phyloP scores from a whole-genome alignment of 768 basidiomycete species.

The Tricholoma matsutake region DNA sequence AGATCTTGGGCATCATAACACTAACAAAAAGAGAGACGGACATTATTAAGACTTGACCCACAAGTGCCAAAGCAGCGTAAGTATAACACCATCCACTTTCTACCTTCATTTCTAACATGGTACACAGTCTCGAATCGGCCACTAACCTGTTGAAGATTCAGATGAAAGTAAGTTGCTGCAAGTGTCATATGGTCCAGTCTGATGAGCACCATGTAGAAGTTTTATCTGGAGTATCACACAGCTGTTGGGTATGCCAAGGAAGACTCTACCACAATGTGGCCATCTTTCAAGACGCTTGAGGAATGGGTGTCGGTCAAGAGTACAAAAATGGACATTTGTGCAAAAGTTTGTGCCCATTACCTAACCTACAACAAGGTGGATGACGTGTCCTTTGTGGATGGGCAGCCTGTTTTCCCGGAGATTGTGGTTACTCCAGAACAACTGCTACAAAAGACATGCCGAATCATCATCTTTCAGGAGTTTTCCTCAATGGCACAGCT shows the following conservation, averaged over 20 bases:
- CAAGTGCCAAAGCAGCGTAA: constrained; percentile 14
- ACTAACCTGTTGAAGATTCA: too few relatives aligned
- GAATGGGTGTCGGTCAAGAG: constrained; percentile 13
- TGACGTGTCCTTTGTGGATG: constrained; percentile 13
- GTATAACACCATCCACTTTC: background rate
- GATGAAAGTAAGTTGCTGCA: background rate
- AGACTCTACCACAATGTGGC: background rate
- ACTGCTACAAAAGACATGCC: too few relatives aligned
- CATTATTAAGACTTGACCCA: constrained; percentile 13
- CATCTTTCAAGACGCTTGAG: constrained; percentile 7
- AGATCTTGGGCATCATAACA: background rate
- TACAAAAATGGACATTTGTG: constrained; percentile 17
- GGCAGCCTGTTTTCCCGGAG: constrained; percentile 9
- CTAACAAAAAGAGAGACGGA: constrained; percentile 18
- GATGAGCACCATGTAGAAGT: background rate
- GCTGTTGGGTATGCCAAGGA: constrained; percentile 7
- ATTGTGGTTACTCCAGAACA: too few relatives aligned
- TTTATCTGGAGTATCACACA: constrained; percentile 16
- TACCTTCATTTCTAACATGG: background rate
- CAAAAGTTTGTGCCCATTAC: constrained; percentile 3
- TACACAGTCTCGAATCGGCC: background rate
- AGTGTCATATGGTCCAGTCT: background rate
- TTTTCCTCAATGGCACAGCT: too few relatives aligned
- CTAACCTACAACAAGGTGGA: constrained; percentile 15
- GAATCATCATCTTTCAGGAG: constrained; percentile 20